Percentiles rank a stretch among this genome's conserved stretches.
phyloP scores from a whole-genome alignment of 345 rosid genomes.

The Limnanthes douglasii region DNA sequence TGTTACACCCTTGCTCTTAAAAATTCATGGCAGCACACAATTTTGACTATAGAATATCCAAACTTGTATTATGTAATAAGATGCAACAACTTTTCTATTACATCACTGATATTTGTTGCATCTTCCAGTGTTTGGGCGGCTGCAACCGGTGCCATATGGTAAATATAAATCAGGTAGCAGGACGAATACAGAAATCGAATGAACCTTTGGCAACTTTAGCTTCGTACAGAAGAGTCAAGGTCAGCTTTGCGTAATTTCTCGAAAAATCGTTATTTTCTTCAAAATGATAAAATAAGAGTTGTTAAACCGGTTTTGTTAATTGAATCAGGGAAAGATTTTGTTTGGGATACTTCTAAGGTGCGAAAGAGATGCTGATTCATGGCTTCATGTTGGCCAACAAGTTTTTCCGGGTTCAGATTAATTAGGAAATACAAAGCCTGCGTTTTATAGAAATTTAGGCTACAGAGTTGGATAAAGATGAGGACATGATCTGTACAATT shows the following conservation, averaged over 20 bases:
- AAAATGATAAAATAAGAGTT: neutral
- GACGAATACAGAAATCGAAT: conserved; percentile 47
- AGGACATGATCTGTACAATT: no score
- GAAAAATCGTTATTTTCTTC: neutral
- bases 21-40: no score
- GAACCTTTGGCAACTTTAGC: conserved; percentile 83
- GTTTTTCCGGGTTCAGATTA: conserved; percentile 20
- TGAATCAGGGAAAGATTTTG: conserved; percentile 74
- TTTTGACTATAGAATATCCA: no score
- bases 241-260: conserved; percentile 8
- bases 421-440: no score
- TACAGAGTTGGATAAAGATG: no score
- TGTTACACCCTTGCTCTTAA: no score
- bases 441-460: no score
- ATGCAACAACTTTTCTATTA: no score
- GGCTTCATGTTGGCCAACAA: conserved; percentile 58
- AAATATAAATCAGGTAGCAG: conserved; percentile 34
- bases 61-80: no score
- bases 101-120: no score
- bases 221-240: conserved; percentile 82
- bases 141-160: conserved; percentile 92
- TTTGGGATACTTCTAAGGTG: conserved; percentile 59
- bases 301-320: conserved; percentile 2
- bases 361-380: conserved; percentile 8
- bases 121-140: conserved; percentile 85